phyloP scores from a whole-genome alignment of 225 moss, liverwort and hornwort species.

The Sphagnum contortum region DNA sequence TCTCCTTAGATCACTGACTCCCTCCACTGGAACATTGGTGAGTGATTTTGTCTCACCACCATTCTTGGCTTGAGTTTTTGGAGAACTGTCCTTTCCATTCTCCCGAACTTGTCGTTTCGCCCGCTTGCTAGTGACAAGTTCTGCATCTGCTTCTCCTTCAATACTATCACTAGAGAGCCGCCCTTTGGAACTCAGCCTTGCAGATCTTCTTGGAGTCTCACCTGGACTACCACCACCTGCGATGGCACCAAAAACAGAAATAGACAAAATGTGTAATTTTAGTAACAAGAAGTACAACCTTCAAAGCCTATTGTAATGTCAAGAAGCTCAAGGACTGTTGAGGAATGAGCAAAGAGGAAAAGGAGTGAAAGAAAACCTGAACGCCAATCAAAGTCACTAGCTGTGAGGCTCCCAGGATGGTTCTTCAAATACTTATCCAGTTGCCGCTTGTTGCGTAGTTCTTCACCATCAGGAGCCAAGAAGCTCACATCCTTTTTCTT shows the following conservation, averaged over 20 bases:
- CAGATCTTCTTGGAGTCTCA: constrained; percentile 79
- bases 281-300: too few species aligned
- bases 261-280: too few species aligned
- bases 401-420: too few species aligned
- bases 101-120: constrained; percentile 33
- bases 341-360: too few species aligned
- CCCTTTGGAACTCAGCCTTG: constrained; percentile 54
- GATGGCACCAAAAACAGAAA: not conserved
- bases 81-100: constrained; percentile 24
- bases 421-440: too few species aligned
- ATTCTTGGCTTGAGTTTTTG: constrained; percentile 6
- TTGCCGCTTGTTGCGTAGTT: too few species aligned
- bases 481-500: too few species aligned
- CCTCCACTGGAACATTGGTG: not conserved
- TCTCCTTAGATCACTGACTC: not conserved
- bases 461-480: too few species aligned
- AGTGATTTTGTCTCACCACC: constrained; percentile 22
- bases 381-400: too few species aligned
- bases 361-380: too few species aligned
- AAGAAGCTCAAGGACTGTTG: too few species aligned
- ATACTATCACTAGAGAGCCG: constrained; percentile 42
- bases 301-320: too few species aligned
- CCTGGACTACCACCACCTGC: constrained; percentile 41
- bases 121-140: constrained; percentile 49
- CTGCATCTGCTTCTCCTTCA: constrained; percentile 31